Evolutionary conservation across 352 stramenopile genomes (phyloP), one percentile per base, ranked within the genome.

Genomic region (Globisporangium spiculum): DNA sequence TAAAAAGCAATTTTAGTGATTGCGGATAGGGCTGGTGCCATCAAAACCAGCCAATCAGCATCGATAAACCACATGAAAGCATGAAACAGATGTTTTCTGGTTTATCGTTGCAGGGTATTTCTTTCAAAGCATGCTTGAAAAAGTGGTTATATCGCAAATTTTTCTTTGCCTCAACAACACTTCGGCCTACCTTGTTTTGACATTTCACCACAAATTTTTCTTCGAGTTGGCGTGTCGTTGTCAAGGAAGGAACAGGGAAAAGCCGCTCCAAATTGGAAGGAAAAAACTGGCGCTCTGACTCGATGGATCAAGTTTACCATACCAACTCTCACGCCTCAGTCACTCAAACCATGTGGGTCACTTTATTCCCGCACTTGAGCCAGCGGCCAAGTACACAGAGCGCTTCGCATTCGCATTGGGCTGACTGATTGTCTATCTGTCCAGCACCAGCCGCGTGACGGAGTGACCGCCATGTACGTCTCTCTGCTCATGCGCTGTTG

Each of bases 341-440:
- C 16, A 44, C 2, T 18, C 12, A 7, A 32, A 38, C 26, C 24
- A 30, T 50, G 41, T 52, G 44, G 18, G 44, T 36, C 36, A 34
- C 26, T 50, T n/a, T 67, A 55, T 62, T 67, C 52, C 52, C 53
- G 5, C 63, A 68, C 63, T 68, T 68, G 63, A 34, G 38, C 55
- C 63, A 24, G 34, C 52, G 9, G 63, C 63, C 63, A 63, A 68
- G 63, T 68, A 63, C 63, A 44, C 48, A 57, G 63, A 27, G 62
- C 56, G 63, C 63, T 67, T 57, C 14, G 44, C 32, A 62, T 18
- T 52, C 44, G 18, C 44, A 22, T 20, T n/a, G 14, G 18, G 44
- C 44, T 41, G 34, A 16, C 34, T 41, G 34, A 16, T 5, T 50
- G 44, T 52, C 44, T 50, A 16, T n/a, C 41, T 52, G 44, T 52